Base-by-base conservation (phyloP, 1,284 basidiomycete genomes). In the Cryptococcus floricola region DNA sequence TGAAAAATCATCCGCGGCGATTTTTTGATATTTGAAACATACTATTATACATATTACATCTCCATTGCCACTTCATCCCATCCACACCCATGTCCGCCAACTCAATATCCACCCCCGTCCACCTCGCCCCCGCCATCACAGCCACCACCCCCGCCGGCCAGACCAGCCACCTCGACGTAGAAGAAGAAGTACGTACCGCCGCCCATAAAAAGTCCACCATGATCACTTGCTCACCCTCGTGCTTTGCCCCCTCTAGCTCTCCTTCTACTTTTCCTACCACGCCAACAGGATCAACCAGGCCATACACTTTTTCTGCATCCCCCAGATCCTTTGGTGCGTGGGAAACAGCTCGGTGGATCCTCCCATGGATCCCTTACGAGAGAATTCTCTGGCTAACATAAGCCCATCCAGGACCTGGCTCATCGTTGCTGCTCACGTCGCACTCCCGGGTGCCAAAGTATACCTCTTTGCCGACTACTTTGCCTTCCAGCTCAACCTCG, bases 201-300 rank as follows among this genome's bases (percentile, higher is more conserved):
- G 34, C 13, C 13, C 28, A 39, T 39, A 47, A 23, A 23, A 23
- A 23, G 23, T 23, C 23, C 23, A 0, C 19, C 42, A 23, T 38
- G 13, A 5, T 13, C 5, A 52, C 12, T 18, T n/a, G 44, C 39
- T 39, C 42, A 14, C 12, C 10, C 19, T 5, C n/a, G 3, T 28
- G 19, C 23, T 13, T 23, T 23, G 23, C 23, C 23, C 3, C 23
- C 23, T 23, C 5, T 63, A 93, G 89, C 81, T 93, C 67, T 81
- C 86, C 31, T 92, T 92, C 81, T 93, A 93, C 75, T 88, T 88
- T 23, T 87, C 89, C 50, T 94, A 93, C 77, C 91, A 94, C 75
- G 81, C 84, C 25, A 87, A 93, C 73, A 83, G 82, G 38, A 77
- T 85, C 58, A 95, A 95, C 73, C 78, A 93, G 60, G 70, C 81